phyloP scores from a whole-genome alignment of 805 yeast genomes.

The Brettanomyces bruxellensis region DNA sequence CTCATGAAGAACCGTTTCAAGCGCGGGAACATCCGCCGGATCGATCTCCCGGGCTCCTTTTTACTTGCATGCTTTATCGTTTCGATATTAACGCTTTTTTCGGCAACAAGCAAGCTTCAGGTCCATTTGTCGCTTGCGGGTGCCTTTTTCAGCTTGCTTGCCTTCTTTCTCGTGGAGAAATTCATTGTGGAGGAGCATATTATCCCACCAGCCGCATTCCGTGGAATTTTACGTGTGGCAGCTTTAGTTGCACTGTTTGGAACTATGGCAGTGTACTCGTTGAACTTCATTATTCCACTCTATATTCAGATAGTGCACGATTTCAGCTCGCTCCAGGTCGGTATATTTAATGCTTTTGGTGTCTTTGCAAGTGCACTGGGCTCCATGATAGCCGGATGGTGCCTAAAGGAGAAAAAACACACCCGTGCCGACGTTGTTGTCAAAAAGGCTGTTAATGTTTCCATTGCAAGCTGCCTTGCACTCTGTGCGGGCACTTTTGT shows the following conservation, averaged over 20 bases:
- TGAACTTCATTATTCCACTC: conserved; percentile 29
- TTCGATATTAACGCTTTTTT: conserved; percentile 26
- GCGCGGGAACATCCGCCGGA: conserved; percentile 24
- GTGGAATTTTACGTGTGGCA: conserved; percentile 30
- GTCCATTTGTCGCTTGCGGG: conserved; percentile 8
- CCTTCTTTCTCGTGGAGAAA: conserved; percentile 27
- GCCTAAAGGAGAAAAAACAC: conserved; percentile 17
- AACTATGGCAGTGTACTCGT: conserved; percentile 27
- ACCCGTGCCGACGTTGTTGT: conserved; percentile 12
- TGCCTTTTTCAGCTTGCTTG: conserved; percentile 8
- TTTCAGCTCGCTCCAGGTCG: conserved; percentile 28
- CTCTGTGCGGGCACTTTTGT: conserved; percentile 16
- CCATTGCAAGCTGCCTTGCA: conserved; percentile 14
- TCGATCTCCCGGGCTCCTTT: conserved; percentile 34
- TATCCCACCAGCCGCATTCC: conserved; percentile 30
- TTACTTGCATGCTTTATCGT: conserved; percentile 26
- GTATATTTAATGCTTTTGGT: conserved; percentile 31
- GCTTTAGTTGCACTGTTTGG: conserved; percentile 30
- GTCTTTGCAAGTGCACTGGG: conserved; percentile 33
- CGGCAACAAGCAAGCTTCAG: conserved; percentile 9
- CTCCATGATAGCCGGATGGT: conserved; percentile 29
- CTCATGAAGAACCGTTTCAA: conserved; percentile 21
- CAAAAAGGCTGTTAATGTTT: conserved; percentile 13
- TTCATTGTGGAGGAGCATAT: conserved; percentile 28
- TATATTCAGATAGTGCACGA: conserved; percentile 36